phyloP scores from a whole-genome alignment of 768 basidiomycete species.

The Omphalotus guepiniiformis region DNA sequence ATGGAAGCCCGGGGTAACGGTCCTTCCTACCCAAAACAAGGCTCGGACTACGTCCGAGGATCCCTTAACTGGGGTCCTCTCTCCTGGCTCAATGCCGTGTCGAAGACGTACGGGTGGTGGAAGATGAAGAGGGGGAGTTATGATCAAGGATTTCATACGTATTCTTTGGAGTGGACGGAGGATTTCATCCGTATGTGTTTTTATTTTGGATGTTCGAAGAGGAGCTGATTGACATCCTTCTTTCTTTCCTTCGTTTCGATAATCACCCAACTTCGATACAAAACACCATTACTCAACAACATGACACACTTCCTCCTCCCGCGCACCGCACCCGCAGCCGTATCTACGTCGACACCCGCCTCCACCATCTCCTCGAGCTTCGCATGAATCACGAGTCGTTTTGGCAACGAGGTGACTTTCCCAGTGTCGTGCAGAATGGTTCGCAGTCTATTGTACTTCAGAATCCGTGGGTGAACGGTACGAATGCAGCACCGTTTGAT shows the following conservation, averaged over 20 bases:
- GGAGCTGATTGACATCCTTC: no score
- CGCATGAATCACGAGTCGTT: conserved; percentile 68
- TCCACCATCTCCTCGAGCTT: conserved; percentile 66
- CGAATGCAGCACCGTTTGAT: conserved; percentile 83
- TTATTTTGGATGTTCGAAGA: conserved; percentile 1
- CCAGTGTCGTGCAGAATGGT: conserved; percentile 58
- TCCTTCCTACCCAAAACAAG: conserved; percentile 50
- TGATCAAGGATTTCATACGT: conserved; percentile 70
- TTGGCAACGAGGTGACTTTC: conserved; percentile 78
- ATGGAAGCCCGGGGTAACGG: conserved; percentile 58
- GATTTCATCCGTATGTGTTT: conserved; percentile 50
- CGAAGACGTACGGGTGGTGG: conserved; percentile 78
- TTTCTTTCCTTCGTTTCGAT: conserved; percentile 20
- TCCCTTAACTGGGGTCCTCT: conserved; percentile 67
- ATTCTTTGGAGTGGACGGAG: conserved; percentile 78
- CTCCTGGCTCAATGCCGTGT: conserved; percentile 51
- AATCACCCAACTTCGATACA: no score
- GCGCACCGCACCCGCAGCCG: conserved; percentile 56
- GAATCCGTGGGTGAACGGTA: conserved; percentile 73
- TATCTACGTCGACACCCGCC: conserved; percentile 80
- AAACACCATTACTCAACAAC: no score
- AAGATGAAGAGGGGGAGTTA: conserved; percentile 62
- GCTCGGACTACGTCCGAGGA: conserved; percentile 61
- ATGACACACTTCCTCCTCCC: no score
- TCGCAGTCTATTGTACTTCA: conserved; percentile 53